Evolutionary conservation across 1,284 basidiomycete genomes (phyloP).

Genomic region (Wallemia mellicola): DNA sequence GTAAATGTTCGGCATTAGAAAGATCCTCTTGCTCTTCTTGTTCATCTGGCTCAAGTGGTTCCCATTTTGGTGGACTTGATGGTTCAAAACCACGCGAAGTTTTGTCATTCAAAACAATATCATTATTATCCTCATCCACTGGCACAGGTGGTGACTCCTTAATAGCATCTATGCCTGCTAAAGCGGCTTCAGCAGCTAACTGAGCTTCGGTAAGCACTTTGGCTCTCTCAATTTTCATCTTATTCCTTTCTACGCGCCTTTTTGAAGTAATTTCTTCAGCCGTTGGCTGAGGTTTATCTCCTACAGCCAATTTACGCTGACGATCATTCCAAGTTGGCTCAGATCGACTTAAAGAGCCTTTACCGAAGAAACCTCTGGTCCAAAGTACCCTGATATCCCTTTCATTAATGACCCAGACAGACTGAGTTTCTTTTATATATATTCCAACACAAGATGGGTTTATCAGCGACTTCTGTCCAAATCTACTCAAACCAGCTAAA

Average conservation of each 20-base stretch:
- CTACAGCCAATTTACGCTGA: slow-evolving; percentile 20
- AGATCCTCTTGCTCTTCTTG: slow-evolving; percentile 17
- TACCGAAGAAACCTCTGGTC: slow-evolving; percentile 83
- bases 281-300: slow-evolving; percentile 25
- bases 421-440: slow-evolving; percentile 38
- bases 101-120: slow-evolving; percentile 1
- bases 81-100: not conserved
- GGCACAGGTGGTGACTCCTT: not conserved
- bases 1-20: slow-evolving; percentile 51
- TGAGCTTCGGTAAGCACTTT: slow-evolving; percentile 37
- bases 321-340: slow-evolving; percentile 66
- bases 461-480: slow-evolving; percentile 28
- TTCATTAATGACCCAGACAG: slow-evolving; percentile 42
- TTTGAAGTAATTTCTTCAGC: slow-evolving; percentile 64
- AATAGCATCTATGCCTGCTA: slow-evolving; percentile 14
- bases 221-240: slow-evolving; percentile 75
- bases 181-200: slow-evolving; percentile 39
- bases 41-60: not conserved
- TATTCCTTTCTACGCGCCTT: slow-evolving; percentile 49
- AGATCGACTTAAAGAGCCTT: slow-evolving; percentile 69
- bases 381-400: slow-evolving; percentile 41
- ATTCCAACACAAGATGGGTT: slow-evolving; percentile 20
- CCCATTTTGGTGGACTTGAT: slow-evolving; percentile 1
- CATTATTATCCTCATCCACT: slow-evolving; percentile 2
- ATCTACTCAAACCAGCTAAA: slow-evolving; percentile 23